Evolutionary conservation across 129 eudicot species (phyloP).

Genomic region (Flaveria robusta): DNA sequence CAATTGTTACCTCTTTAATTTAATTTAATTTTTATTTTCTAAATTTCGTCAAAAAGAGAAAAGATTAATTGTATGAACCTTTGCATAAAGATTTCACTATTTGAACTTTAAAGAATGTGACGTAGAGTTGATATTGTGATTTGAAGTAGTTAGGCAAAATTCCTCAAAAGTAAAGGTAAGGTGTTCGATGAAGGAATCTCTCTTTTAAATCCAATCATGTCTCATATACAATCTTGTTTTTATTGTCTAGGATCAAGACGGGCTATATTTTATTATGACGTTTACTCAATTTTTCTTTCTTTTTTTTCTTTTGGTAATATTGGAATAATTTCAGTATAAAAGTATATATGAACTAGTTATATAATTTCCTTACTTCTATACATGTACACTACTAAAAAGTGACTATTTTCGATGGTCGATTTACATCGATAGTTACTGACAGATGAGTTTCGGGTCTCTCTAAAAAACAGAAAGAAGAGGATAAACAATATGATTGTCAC

Average conservation of each 20-base stretch:
- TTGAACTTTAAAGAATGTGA: slow-evolving; percentile 28
- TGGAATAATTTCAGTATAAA: neutral
- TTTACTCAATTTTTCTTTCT: neutral
- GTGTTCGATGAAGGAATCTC: slow-evolving; percentile 22
- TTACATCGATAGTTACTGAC: no score
- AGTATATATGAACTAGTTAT: neutral
- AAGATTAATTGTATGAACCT: slow-evolving; percentile 31
- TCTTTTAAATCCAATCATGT: slow-evolving; percentile 34
- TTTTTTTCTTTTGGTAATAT: neutral
- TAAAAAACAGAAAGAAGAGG: no score
- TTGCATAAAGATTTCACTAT: slow-evolving; percentile 23
- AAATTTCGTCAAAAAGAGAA: neutral
- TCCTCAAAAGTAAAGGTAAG: slow-evolving; percentile 31
- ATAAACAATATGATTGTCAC: no score
- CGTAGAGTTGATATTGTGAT: slow-evolving; percentile 44
- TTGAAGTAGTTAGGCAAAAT: slow-evolving; percentile 41
- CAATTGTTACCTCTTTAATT: no score
- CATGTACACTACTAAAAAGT: no score
- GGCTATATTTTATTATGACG: neutral
- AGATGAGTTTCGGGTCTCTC: no score
- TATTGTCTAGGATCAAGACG: slow-evolving; percentile 11
- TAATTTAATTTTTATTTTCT: no score
- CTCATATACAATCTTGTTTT: neutral
- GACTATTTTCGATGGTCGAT: no score
- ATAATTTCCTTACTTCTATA: neutral